Evolutionary conservation across 2,329 filamentous ascomycete genomes (phyloP).

Genomic region (Leptographium lundbergii): DNA sequence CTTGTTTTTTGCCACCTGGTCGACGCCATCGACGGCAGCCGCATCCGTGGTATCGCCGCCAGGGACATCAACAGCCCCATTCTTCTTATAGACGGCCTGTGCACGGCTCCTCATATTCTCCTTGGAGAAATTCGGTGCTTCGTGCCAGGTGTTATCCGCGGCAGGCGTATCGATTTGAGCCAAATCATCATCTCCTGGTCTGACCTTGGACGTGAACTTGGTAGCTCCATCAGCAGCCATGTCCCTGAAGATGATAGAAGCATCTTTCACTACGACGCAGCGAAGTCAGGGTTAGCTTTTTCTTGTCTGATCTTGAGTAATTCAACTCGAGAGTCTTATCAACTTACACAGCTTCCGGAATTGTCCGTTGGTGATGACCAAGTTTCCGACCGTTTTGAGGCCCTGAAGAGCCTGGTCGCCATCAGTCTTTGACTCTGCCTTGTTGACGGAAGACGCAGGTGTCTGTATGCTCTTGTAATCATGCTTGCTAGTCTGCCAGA

Average conservation of each 20-base stretch:
- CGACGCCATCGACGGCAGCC: slow-evolving; percentile 40
- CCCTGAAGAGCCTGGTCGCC: slow-evolving; percentile 74
- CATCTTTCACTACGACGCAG: slow-evolving; percentile 54
- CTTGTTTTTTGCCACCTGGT: slow-evolving; percentile 30
- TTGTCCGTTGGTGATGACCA: slow-evolving; percentile 91
- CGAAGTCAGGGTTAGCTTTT: neutral
- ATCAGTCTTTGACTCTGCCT: slow-evolving; percentile 68
- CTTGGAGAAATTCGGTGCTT: slow-evolving; percentile 63
- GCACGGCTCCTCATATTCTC: slow-evolving; percentile 56
- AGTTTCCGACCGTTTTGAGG: slow-evolving; percentile 72
- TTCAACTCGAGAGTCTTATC: neutral
- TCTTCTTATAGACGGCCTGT: slow-evolving; percentile 46
- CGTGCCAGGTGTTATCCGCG: slow-evolving; percentile 87
- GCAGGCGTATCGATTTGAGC: slow-evolving; percentile 71
- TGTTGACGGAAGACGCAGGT: slow-evolving; percentile 58
- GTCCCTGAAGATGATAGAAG: slow-evolving; percentile 68
- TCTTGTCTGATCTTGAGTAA: too few species aligned
- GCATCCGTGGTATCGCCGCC: slow-evolving; percentile 42
- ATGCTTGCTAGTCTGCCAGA: slow-evolving; percentile 81
- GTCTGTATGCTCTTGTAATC: slow-evolving; percentile 48
- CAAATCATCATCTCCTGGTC: slow-evolving; percentile 66
- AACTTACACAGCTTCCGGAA: slow-evolving; percentile 77
- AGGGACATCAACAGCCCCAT: slow-evolving; percentile 25
- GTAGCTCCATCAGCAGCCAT: slow-evolving; percentile 83
- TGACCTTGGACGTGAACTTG: slow-evolving; percentile 62